A percentile compares a stretch with the other conserved stretches of the same genome.
These are phyloP conservation scores for Barnettozyma wickerhamii DNA, from an alignment of 805 yeast species.

Conservation along the genomic window DNA sequence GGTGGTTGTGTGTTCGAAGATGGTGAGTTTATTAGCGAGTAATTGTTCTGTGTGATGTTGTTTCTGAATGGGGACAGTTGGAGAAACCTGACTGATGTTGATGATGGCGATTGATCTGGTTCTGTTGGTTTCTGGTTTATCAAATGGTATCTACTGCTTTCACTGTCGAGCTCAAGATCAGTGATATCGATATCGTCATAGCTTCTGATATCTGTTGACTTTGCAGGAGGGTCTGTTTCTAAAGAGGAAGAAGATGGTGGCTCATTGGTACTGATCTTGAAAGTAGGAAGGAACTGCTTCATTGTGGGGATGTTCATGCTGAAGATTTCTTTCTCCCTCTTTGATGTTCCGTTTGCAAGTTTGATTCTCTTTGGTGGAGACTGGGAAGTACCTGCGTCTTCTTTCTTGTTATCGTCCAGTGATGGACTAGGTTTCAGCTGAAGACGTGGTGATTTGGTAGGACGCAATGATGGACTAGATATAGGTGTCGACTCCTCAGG, in stretches of 20 bases:
- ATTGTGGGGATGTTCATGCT: not conserved
- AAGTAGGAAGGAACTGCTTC: slow-evolving; percentile 6
- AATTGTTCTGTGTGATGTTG: not conserved
- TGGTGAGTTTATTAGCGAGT: not conserved
- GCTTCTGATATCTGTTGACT: not conserved
- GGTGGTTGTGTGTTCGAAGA: not conserved
- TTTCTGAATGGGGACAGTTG: slow-evolving; percentile 2
- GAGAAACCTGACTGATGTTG: not conserved
- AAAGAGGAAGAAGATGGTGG: not conserved
- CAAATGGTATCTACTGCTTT: not conserved
- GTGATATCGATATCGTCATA: not conserved
- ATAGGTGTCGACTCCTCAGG: not conserved
- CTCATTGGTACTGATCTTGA: slow-evolving; percentile 4
- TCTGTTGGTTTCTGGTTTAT: not conserved
- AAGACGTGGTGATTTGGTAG: not conserved
- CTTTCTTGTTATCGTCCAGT: not conserved
- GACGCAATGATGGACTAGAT: not conserved
- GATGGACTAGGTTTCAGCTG: not conserved
- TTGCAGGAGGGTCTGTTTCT: not conserved
- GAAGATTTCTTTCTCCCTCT: not conserved
- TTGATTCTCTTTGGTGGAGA: too few relatives aligned
- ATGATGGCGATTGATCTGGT: not conserved
- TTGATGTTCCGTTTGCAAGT: too few relatives aligned
- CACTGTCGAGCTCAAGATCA: not conserved
- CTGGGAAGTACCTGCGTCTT: too few relatives aligned